Evolutionary conservation across 176 grass and related monocot species (phyloP).

Genomic region (Puccinellia tenuiflora): DNA sequence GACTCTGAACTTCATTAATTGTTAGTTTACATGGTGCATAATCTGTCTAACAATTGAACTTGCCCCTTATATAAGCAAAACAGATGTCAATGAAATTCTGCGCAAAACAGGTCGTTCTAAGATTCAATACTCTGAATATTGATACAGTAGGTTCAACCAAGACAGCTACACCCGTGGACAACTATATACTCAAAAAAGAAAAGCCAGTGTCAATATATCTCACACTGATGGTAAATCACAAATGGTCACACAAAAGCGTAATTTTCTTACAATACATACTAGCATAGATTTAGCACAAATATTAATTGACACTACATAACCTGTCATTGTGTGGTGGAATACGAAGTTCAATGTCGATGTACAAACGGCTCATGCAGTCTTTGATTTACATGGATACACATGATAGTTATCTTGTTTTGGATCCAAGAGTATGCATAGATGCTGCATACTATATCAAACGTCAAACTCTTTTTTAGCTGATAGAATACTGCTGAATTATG

Average conservation of each 20-base stretch:
- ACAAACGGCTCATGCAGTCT: neutral
- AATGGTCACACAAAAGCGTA: neutral
- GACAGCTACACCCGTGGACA: neutral
- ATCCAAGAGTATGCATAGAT: neutral
- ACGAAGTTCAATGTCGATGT: neutral
- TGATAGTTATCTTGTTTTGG: neutral
- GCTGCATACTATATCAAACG: neutral
- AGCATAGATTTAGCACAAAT: neutral
- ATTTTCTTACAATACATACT: neutral
- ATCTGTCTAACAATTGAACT: neutral
- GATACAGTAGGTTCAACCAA: neutral
- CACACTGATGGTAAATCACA: neutral
- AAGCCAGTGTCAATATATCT: neutral
- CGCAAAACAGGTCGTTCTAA: neutral
- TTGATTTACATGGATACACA: neutral
- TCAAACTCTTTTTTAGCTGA: neutral
- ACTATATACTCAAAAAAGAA: neutral
- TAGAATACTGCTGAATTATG: neutral
- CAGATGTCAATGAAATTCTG: neutral
- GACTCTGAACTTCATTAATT: no score
- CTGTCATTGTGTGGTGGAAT: neutral
- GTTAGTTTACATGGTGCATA: no score
- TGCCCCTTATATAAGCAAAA: neutral
- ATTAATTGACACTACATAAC: neutral
- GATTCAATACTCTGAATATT: neutral